phyloP scores from a whole-genome alignment of 768 basidiomycete genomes.

The Calocybe indica region DNA sequence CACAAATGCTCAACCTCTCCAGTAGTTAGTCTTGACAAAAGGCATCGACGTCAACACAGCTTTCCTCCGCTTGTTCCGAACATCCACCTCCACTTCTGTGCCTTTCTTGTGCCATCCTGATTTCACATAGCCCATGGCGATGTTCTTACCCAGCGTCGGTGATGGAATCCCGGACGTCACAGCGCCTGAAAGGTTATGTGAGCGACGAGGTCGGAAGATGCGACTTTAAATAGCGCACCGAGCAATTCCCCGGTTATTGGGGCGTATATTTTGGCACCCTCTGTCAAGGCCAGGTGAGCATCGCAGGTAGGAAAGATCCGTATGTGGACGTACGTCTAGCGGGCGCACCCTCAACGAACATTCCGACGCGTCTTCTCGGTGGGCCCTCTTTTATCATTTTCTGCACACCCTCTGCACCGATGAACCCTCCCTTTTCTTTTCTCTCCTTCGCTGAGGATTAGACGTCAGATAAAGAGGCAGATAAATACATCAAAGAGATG shows the following conservation, averaged over 20 bases:
- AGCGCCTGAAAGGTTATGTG: conserved; percentile 34
- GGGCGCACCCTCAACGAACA: conserved; percentile 79
- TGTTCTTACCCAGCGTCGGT: conserved; percentile 83
- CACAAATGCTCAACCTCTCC: conserved; percentile 37
- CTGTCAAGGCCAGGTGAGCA: conserved; percentile 26
- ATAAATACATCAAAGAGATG: conserved; percentile 5
- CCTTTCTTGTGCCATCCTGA: conserved; percentile 88
- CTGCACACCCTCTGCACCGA: conserved; percentile 70
- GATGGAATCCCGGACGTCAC: conserved; percentile 97
- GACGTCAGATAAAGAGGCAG: too few species aligned
- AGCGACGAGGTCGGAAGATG: neutral
- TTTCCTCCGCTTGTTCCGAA: conserved; percentile 73
- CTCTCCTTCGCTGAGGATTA: conserved; percentile 68
- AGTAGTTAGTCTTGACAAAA: conserved; percentile 81
- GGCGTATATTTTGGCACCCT: conserved; percentile 72
- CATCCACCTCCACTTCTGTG: conserved; percentile 77
- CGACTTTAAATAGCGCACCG: conserved; percentile 30
- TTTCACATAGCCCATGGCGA: conserved; percentile 91
- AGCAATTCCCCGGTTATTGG: conserved; percentile 49
- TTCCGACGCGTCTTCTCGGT: conserved; percentile 69
- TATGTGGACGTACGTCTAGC: conserved; percentile 60
- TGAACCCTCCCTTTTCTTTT: conserved; percentile 62
- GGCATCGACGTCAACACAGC: conserved; percentile 82
- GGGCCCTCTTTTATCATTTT: conserved; percentile 79
- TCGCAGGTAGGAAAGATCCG: too few species aligned